Base-by-base conservation (phyloP, 371 early-diverging fungal genomes). In the Haplosporangium sp. region DNA sequence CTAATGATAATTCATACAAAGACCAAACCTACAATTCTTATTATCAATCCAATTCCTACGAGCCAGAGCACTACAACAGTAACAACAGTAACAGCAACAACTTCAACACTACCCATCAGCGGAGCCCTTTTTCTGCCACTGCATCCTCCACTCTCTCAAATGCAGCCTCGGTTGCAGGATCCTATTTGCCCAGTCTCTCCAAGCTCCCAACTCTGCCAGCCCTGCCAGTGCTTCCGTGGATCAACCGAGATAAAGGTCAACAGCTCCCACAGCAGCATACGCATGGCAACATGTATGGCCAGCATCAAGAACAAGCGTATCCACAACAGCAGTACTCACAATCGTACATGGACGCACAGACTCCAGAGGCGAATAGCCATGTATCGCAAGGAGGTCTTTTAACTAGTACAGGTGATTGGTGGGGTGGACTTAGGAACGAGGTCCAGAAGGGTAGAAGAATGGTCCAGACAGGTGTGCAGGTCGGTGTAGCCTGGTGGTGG, bases 401-500 rank as follows among this genome's bases (percentile, higher is more conserved):
- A 18, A 57, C 62, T 1, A 48, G 56, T 16, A 58, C 72, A 5
- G 62, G 64, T 18, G 56, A 55, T 20, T 67, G 61, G 64, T 68
- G 69, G 75, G 65, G 69, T n/a, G 75, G 69, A 16, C 37, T 74
- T 6, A 48, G 65, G 42, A 55, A 59, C 23, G 75, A 74, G 18
- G 57, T 77, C 53, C 79, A 77, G 55, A 67, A 64, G 40, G 73
- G 79, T 13, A 59, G 79, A 9, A 62, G 67, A 37, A 71, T 77
- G 60, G 79, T 77, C 12, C 48, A 71, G 29, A 72, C 79, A 1
- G 72, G 79, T 4, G 79, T 72, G 2, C 79, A 77, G 23, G 79
- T 54, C 8, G 79, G 79, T 6, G 79, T 77, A 7, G 79, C 79
- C 8, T 77, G 79, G 79, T 77, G 79, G 79, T 72, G 67, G 71